Evolutionary conservation across 202 grass and related monocot genomes (phyloP), one percentile per base, ranked within the genome.

Genomic region (Elaeis oleifera): DNA sequence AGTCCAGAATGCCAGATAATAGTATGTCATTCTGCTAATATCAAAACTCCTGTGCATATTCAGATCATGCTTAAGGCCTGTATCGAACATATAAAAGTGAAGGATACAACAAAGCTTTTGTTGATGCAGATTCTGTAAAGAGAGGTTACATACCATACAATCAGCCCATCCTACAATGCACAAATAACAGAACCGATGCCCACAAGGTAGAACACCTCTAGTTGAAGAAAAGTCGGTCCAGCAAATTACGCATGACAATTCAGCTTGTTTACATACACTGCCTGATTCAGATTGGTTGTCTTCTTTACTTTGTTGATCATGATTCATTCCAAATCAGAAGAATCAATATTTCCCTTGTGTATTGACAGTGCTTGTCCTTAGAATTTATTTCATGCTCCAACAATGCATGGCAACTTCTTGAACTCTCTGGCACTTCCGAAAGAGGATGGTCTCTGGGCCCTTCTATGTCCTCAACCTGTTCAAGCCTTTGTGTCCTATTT

Each of bases 241-340:
- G 56, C 91, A 96, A 81, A 96, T 96, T 18, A 83, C 87, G 67
- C 91, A 96, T 62, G 91, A 96, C 68, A 96, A 64, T 51, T 81
- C 84, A 22, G 31, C 49, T 65, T 89, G 81, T 54, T 31, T 79
- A 70, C 71, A 64, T 54, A 25, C 5, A 72, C 49, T 78, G 19
- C 61, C 57, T 62, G 68, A 1, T 53, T 60, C 39, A 68, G 49
- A 56, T 5, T 19, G 21, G 17, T 9, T 24, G 52, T 58, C 72
- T 63, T 63, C 56, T 31, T 26, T 76, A 72, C 67, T 58, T 72
- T 50, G 50, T 28, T 21, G 66, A 49, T 76, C 71, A 68, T 73
- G 15, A 59, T 71, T 79, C 50, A 58, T 17, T 63, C 27, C 31
- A 59, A 36, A 25, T 62, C 71, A 66, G 19, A 49, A 29, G 61